Base-by-base conservation (phyloP, 176 grass and related monocot species). In the Ananas comosus region DNA sequence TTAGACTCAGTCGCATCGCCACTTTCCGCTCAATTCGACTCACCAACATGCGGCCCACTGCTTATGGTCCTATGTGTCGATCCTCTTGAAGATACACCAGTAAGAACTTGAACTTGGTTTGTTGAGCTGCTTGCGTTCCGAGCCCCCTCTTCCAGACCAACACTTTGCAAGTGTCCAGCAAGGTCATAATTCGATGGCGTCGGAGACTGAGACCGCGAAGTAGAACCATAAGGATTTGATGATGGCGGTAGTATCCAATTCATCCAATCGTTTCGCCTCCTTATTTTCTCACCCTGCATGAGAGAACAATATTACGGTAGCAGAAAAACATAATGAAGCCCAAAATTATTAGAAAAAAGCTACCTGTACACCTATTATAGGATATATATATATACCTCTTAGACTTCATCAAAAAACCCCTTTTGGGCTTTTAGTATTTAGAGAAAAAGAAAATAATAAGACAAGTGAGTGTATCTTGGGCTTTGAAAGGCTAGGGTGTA, bases 241-340 rank as follows among this genome's bases (percentile, higher is more conserved):
- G 67, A 48, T 59, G 72, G 17, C 57, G 49, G 80, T 27, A 88
- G 65, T 76, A 89, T 74, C 88, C 88, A 96, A 11, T 68, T 80
- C 48, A n/a, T 48, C 92, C 92, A 96, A 75, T 85, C 74, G 52
- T 86, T 81, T 10, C 85, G 83, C 22, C 76, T 80, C 76, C 92
- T 79, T 48, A 96, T 63, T 59, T 78, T 87, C 72, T 80, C 74
- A 76, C 76, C 92, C 92, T 96, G 74, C 13, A 75, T 47, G 2
- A 21, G 66, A 12, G 72, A 53, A 50, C 67, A 29, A 24, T 16
- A 49, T 42, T 42, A 7, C 5, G 33, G 33, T 58, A 64, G 63
- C 18, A 69, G 68, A 73, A 72, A 63, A 10, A 18, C 72, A 9
- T 53, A 66, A 17, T 42, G 4, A 42, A 42, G 33, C 33, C 5